Evolutionary conservation across 78 protist species (phyloP), one percentile per base, ranked within the genome.

Genomic region (slime mould (Dictyostelium discoideum)): DNA sequence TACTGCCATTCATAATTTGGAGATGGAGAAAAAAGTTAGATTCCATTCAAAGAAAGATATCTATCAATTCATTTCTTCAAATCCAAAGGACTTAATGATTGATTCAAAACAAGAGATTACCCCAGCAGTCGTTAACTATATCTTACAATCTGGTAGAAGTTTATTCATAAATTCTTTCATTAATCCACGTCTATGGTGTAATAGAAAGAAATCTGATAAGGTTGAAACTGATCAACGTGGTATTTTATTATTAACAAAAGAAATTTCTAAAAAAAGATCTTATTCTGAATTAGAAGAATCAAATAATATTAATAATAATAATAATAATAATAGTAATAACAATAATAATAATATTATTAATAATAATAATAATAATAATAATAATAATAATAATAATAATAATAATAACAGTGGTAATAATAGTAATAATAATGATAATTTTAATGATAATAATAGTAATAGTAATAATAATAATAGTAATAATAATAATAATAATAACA

Each of bases 21-120:
- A 90, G 60, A 16, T 90, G 67, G 95, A 90, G 42, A 90, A 82
- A 54, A 73, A 86, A 37, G 42, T 69, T 72, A 63, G 95, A 46
- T 90, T 82, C 32, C 95, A 90, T 54, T 67, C 95, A 2, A 80
- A 32, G 54, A 90, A 90, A 39, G 95, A 90, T 82, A 90, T 90
- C 3, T 90, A 46, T 18, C 95, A 90, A 11, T 90, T 82, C 40
- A 82, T 90, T 13, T 42, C 65, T 7, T 26, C 74, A 22, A 77
- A 90, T 32, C 87, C 78, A 29, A 90, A 90, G 20, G 88, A 90
- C n/a, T 73, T 90, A n/a, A 81, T 72, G n/a, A 60, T 67, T 29
- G 95, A 90, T 32, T 77, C 83, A 40, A 90, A 90, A 74, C 88
- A 90, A 90, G 88, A 80, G 18, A 79, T 65, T 37, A 82, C 73